phyloP scores from a whole-genome alignment of 2,329 filamentous ascomycete genomes.

The Penicillium freii region DNA sequence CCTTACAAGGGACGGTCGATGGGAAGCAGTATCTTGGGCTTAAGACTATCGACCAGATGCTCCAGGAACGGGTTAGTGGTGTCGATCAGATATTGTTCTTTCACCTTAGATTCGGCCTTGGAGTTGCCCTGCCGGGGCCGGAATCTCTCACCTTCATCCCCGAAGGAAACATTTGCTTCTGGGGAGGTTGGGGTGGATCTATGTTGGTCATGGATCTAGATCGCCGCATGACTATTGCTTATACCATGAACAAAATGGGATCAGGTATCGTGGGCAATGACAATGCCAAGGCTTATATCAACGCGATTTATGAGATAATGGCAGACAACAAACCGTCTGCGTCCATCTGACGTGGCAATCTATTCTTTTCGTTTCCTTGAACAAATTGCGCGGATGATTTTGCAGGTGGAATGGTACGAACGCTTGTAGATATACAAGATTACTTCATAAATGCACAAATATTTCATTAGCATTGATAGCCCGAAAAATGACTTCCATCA shows the following conservation, averaged over 20 bases:
- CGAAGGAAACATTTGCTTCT: constrained; percentile 39
- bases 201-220: constrained; percentile 47
- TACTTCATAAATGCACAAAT: too few relatives aligned
- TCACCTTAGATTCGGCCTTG: constrained; percentile 45
- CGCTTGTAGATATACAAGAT: too few relatives aligned
- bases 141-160: constrained; percentile 27
- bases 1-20: constrained; percentile 34
- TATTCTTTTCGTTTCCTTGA: background rate
- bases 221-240: constrained; percentile 43
- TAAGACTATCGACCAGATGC: constrained; percentile 46
- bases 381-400: background rate
- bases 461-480: background rate
- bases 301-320: constrained; percentile 33
- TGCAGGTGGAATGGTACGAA: background rate
- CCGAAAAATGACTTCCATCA: background rate
- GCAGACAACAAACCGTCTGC: background rate
- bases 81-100: constrained; percentile 41
- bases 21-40: constrained; percentile 42
- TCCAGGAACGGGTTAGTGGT: constrained; percentile 46
- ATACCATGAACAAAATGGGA: constrained; percentile 50
- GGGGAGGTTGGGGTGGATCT: constrained; percentile 50
- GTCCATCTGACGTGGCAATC: background rate
- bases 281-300: constrained; percentile 30
- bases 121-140: constrained; percentile 40
- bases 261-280: constrained; percentile 30